Evolutionary conservation across 768 basidiomycete species (phyloP).

Genomic region (Leccinum barrowsii): DNA sequence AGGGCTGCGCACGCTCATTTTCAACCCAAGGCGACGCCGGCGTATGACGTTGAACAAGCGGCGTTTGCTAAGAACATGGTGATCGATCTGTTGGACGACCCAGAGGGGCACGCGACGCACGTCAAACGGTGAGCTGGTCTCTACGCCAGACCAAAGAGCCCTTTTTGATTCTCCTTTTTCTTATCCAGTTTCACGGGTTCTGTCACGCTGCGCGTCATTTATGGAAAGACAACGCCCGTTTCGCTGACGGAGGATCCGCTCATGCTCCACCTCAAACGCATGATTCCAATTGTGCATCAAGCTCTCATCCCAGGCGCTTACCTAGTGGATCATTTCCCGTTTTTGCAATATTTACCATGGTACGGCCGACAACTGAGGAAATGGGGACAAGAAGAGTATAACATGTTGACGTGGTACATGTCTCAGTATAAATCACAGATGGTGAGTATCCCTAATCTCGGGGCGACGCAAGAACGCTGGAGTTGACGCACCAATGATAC

Average conservation of each 20-base stretch:
- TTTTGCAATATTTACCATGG: slow-evolving; percentile 51
- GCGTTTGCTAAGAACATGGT: slow-evolving; percentile 29
- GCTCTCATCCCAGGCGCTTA: slow-evolving; percentile 33
- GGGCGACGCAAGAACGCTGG: not conserved
- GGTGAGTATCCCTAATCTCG: not conserved
- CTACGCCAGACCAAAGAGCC: not conserved
- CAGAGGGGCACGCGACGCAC: slow-evolving; percentile 22
- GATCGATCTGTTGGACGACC: slow-evolving; percentile 21
- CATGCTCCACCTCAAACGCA: slow-evolving; percentile 27
- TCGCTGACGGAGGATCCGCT: slow-evolving; percentile 18
- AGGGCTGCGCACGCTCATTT: slow-evolving; percentile 54
- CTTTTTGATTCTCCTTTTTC: not conserved
- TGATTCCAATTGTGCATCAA: slow-evolving; percentile 28
- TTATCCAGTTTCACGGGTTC: slow-evolving; percentile 25
- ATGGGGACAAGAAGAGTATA: slow-evolving; percentile 52
- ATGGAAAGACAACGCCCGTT: slow-evolving; percentile 24
- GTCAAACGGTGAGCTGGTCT: slow-evolving; percentile 35
- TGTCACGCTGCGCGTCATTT: slow-evolving; percentile 26
- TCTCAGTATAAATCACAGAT: slow-evolving; percentile 39
- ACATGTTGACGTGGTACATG: slow-evolving; percentile 46
- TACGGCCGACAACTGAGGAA: slow-evolving; percentile 52
- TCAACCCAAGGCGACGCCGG: slow-evolving; percentile 43
- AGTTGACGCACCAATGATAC: not conserved
- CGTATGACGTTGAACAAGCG: slow-evolving; percentile 46
- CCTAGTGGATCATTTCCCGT: slow-evolving; percentile 33